Evolutionary conservation across 495 filamentous ascomycete species (phyloP).

Genomic region (Aspergillus hancockii): DNA sequence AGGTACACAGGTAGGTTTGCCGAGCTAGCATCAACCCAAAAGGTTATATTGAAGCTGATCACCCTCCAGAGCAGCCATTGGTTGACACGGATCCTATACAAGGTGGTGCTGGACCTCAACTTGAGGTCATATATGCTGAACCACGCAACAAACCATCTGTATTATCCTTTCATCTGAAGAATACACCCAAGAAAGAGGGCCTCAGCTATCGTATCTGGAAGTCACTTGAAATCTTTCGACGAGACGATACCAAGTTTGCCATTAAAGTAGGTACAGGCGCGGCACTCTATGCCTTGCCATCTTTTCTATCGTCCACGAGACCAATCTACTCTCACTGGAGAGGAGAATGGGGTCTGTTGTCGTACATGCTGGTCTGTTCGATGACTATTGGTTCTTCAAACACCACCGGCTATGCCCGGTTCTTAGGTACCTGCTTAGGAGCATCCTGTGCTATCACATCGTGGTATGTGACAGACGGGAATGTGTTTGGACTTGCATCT

Average conservation of each 20-base stretch:
- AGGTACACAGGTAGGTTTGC: constrained; percentile 21
- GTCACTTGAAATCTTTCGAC: constrained; percentile 56
- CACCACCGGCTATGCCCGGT: constrained; percentile 82
- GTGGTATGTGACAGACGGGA: constrained; percentile 74
- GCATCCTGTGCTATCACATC: constrained; percentile 71
- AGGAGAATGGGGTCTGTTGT: constrained; percentile 94
- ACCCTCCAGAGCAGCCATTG: constrained; percentile 8
- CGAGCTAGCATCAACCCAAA: background rate
- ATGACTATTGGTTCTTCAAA: constrained; percentile 97
- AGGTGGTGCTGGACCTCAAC: background rate
- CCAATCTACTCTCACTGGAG: constrained; percentile 86
- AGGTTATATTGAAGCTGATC: constrained; percentile 2
- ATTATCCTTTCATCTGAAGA: background rate
- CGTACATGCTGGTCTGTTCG: constrained; percentile 96
- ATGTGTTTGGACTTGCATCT: constrained; percentile 70
- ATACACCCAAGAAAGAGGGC: constrained; percentile 30
- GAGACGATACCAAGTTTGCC: constrained; percentile 75
- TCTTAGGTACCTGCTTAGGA: constrained; percentile 85
- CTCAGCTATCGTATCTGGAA: constrained; percentile 60
- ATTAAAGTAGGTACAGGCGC: constrained; percentile 92
- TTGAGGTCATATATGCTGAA: background rate
- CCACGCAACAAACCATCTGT: background rate
- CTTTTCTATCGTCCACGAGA: constrained; percentile 76
- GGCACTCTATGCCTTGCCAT: constrained; percentile 78
- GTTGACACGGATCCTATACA: constrained; percentile 5